Evolutionary conservation across 345 rosid genomes (phyloP).

Genomic region (Euphorbia peplus): DNA sequence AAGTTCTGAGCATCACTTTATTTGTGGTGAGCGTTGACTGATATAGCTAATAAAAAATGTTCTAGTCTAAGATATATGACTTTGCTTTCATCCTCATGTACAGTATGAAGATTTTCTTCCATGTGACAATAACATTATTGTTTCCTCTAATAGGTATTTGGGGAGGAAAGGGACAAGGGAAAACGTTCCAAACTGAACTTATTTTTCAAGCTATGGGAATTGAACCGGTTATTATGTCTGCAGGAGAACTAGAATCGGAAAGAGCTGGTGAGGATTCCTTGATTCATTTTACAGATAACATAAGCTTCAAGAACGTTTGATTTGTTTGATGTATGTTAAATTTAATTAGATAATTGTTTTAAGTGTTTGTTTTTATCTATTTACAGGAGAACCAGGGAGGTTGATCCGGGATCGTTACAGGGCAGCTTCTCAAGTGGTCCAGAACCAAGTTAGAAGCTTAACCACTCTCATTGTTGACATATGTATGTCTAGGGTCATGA

Average conservation of each 20-base stretch:
- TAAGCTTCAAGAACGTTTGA: not conserved
- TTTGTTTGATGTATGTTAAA: not conserved
- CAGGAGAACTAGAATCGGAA: constrained; percentile 92
- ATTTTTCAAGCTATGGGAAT: constrained; percentile 86
- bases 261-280: constrained; percentile 66
- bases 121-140: not conserved
- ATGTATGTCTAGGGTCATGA: constrained; percentile 39
- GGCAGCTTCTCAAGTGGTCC: constrained; percentile 97
- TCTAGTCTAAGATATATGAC: not conserved
- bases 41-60: constrained; percentile 4
- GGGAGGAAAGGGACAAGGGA: constrained; percentile 99
- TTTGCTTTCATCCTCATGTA: not conserved
- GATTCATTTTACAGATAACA: not conserved
- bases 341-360: not conserved
- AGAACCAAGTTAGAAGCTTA: constrained; percentile 85
- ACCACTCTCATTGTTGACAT: constrained; percentile 41
- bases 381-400: constrained; percentile 84
- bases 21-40: not conserved
- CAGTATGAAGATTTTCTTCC: not conserved
- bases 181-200: constrained; percentile 93
- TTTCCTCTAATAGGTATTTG: constrained; percentile 57
- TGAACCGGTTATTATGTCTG: constrained; percentile 93
- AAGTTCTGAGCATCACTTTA: not conserved
- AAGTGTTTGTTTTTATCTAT: constrained; percentile 4
- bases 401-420: constrained; percentile 91